Base-by-base conservation (phyloP, 257 asterid genomes). In the Primulina huaijiensis region DNA sequence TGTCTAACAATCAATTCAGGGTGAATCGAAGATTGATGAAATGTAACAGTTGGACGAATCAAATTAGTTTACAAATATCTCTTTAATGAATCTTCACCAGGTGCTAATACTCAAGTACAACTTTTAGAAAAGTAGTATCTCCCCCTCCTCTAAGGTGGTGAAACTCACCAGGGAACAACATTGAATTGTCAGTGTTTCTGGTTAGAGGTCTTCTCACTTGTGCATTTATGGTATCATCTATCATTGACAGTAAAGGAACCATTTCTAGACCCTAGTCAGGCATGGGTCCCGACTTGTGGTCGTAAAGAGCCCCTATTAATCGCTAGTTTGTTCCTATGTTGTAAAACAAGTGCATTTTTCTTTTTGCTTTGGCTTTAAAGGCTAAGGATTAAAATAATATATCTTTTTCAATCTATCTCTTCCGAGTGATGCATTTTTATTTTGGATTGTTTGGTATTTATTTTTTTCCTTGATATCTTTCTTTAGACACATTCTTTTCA, bases 401-500 rank as follows among this genome's bases (percentile, higher is more conserved):
- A 12, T 62, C 59, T 10, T 6, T 71, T 33, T 40, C 50, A 10
- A 35, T 43, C 33, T 30, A 25, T 17, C 69, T 56, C 58, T 58
- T 69, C 8, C n/a, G 17, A 29, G 8, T 62, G 71, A 55, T 72
- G 20, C 59, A 55, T 64, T 34, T 19, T 53, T 29, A 52, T 72
- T 20, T 60, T 50, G 14, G 50, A 33, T 27, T 8, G 46, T 79
- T 46, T 68, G 34, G 61, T 52, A 27, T 58, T 71, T 50, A 21
- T 71, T 50, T 69, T 23, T 59, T 72, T 80, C 86, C 85, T 81
- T 79, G 58, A 82, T 74, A 63, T 52, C 33, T 14, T 72, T 75
- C 64, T 75, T 31, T 66, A 91, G 99, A 89, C 95, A 11, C 97
- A 94, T 75, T 81, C 95, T 66, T 88, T 88, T 71, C 89, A 89